Evolutionary conservation across 2,329 filamentous ascomycete genomes (phyloP), one percentile per base, ranked within the genome.

Genomic region (Ramularia endophylla): DNA sequence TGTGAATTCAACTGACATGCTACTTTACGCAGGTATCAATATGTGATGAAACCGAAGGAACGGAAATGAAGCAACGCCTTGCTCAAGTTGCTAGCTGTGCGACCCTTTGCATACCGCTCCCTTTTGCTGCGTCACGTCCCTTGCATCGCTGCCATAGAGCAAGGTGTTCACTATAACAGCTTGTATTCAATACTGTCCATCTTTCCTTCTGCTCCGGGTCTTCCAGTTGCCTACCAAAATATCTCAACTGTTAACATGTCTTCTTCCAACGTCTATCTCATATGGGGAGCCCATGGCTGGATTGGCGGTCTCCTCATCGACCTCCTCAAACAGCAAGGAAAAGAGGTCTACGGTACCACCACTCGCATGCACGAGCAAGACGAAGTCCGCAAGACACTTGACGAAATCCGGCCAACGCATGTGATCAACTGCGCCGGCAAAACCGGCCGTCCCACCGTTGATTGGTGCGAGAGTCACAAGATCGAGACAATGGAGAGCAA

Each of bases 381-480:
- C 54, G 66, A 66, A 40, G 78, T 83, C 41, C 59, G 74, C 39
- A 65, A 68, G 33, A 73, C 77, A 58, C 69, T 84, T 18, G 70
- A 78, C 36, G 67, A 66, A 37, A 64, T 80, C 60, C 74, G 75
- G 62, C 81, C 80, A 16, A 83, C 78, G 3, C 78, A 83, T 56
- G 78, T 83, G 41, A 65, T 84, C 37, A 83, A 83, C 62, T 77
- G 74, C 46, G 80, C 80, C 35, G 80, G 80, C 46, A 78, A 73
- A 57, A 83, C 79, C 3, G 80, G 81, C 36, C 71, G 78, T 17
- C 80, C 80, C 48, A 84, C 83, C 50, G 78, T 83, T 59, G 80
- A 83, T 64, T 83, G 79, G 79, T 83, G 80, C 55, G 81, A 85
- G 65, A 77, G 81, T 56, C 74, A 84, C 67, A 81, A 77, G 64